Percentiles rank a stretch among this genome's conserved stretches.
Conservation (phyloP, 345 rosid species). For the Triadica sebifera region DNA sequence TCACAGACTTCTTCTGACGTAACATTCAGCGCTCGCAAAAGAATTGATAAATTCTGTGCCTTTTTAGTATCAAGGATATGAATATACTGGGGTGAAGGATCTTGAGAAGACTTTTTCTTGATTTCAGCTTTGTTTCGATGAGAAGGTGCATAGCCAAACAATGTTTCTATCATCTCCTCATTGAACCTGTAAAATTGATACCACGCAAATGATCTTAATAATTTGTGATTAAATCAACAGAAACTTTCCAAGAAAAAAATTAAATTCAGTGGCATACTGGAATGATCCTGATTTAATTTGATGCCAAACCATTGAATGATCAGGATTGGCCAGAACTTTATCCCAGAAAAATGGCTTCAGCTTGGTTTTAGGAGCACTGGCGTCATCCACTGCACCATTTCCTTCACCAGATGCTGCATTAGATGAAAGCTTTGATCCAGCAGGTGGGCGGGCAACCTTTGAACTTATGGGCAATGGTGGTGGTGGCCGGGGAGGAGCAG, state of each 20-base stretch:
- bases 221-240: background rate
- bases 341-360: slow-evolving; percentile 99
- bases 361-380: slow-evolving; percentile 64
- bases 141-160: slow-evolving; percentile 70
- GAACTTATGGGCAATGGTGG: slow-evolving; percentile 56
- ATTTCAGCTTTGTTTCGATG: slow-evolving; percentile 57
- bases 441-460: slow-evolving; percentile 41
- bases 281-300: slow-evolving; percentile 94
- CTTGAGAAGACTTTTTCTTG: slow-evolving; percentile 54
- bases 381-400: slow-evolving; percentile 17
- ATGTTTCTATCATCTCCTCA: slow-evolving; percentile 93
- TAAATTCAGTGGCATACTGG: slow-evolving; percentile 61
- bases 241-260: background rate
- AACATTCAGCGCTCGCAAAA: slow-evolving; percentile 80
- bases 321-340: slow-evolving; percentile 88
- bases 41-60: slow-evolving; percentile 86
- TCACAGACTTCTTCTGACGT: slow-evolving; percentile 89
- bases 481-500: slow-evolving; percentile 53
- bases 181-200: slow-evolving; percentile 64
- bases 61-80: slow-evolving; percentile 85
- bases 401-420: slow-evolving; percentile 36
- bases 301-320: slow-evolving; percentile 96
- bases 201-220: slow-evolving; percentile 9
- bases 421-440: slow-evolving; percentile 33
- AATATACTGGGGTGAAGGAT: slow-evolving; percentile 50